Conservation (phyloP, 139 green algal genomes). For the Chlorella sp. region DNA sequence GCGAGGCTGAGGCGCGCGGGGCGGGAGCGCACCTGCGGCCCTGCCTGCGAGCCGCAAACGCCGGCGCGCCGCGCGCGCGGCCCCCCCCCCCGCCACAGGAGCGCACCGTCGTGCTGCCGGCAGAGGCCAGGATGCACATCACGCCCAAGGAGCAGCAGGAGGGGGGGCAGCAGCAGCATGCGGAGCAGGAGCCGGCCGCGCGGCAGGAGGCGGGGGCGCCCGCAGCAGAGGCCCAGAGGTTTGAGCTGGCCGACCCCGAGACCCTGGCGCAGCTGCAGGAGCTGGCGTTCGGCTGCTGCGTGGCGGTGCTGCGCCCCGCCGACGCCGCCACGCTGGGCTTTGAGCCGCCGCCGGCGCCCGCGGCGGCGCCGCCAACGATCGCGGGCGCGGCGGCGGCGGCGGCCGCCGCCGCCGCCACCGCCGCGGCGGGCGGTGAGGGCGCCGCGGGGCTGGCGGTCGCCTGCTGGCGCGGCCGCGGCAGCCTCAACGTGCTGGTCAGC, state of each 20-base stretch:
- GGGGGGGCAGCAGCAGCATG: conserved; percentile 9
- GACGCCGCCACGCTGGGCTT: conserved; percentile 54
- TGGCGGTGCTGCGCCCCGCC: conserved; percentile 43
- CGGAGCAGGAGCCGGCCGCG: conserved; percentile 10
- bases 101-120: no score
- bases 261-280: conserved; percentile 36
- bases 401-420: not conserved
- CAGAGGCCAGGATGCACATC: conserved; percentile 12
- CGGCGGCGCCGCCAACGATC: no score
- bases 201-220: conserved; percentile 14
- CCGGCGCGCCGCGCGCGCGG: no score
- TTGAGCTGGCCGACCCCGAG: conserved; percentile 7
- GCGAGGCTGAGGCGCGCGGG: no score
- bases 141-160: conserved; percentile 19
- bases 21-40: no score
- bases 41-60: no score
- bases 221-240: not conserved
- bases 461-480: conserved; percentile 79
- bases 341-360: no score
- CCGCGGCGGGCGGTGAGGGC: conserved; percentile 48
- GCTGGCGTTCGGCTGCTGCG: conserved; percentile 47
- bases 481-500: conserved; percentile 76
- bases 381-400: no score
- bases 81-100: no score
- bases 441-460: conserved; percentile 73